Conservation (phyloP, 495 filamentous ascomycete species). For the Aspergillus carlsbadensis region DNA sequence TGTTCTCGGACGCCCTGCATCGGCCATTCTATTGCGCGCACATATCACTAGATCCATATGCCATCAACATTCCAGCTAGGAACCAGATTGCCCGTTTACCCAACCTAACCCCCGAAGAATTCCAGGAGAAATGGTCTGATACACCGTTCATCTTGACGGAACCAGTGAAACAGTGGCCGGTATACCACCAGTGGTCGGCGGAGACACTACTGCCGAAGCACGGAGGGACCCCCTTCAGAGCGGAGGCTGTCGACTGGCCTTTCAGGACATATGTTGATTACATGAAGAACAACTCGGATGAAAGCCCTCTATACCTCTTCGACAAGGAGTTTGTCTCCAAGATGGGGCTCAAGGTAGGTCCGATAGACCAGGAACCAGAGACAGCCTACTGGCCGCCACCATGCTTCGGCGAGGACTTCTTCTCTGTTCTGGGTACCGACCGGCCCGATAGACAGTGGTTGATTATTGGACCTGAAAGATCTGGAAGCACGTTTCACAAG, state of each 20-base stretch:
- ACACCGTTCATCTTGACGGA: constrained; percentile 85
- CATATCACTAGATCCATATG: constrained; percentile 63
- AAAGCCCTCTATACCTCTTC: constrained; percentile 92
- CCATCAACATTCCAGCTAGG: constrained; percentile 63
- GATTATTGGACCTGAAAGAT: constrained; percentile 85
- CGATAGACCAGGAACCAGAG: constrained; percentile 36
- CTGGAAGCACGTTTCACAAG: constrained; percentile 96
- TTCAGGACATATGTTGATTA: constrained; percentile 78
- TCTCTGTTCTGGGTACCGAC: constrained; percentile 74
- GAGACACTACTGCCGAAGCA: constrained; percentile 62
- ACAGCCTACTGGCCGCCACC: constrained; percentile 78
- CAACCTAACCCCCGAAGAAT: constrained; percentile 70
- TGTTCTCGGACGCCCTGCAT: constrained; percentile 91
- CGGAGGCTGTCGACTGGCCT: constrained; percentile 93
- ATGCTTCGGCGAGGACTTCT: constrained; percentile 88
- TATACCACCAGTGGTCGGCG: constrained; percentile 71
- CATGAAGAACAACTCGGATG: constrained; percentile 78
- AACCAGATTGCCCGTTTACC: constrained; percentile 73
- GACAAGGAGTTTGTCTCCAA: constrained; percentile 86
- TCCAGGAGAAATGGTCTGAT: constrained; percentile 71
- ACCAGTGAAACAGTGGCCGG: constrained; percentile 82
- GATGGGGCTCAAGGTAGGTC: constrained; percentile 68
- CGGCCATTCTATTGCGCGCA: constrained; percentile 90
- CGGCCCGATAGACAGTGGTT: constrained; percentile 91
- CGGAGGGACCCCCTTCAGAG: constrained; percentile 69